Base-by-base conservation (phyloP, 2,329 filamentous ascomycete species). In the Fusarium domesticum region DNA sequence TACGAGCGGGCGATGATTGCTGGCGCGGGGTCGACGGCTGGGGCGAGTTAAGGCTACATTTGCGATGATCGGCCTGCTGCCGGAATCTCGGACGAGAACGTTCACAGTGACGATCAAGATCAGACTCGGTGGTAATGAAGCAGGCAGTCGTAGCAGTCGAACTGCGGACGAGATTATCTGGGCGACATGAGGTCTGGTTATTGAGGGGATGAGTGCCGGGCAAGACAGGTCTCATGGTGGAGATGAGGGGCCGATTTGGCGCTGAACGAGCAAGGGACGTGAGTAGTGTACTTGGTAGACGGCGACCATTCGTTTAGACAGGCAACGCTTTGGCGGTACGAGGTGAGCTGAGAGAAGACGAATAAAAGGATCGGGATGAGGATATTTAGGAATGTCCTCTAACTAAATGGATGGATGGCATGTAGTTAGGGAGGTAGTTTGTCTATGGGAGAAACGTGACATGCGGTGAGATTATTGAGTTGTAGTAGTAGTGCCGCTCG, bases 41-140 rank as follows among this genome's bases (percentile, higher is more conserved):
- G 43, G 39, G 47, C 30, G 47, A 47, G 36, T 32, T 47, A 35
- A 44, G 48, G 34, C 48, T 47, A 43, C 46, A 52, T 49, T 62
- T 62, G 34, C 50, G 53, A 34, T 39, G 33, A 32, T 58, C 52
- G 34, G 44, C 42, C 35, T 50, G 59, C 33, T 50, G 56, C 28
- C 50, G 54, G 33, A 50, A 42, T 42, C 44, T 54, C 17, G 56
- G 45, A 40, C 53, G 58, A 28, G 57, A 59, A 32, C 52, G 48
- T 39, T 57, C 53, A 42, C 49, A 54, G 28, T 46, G 43, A 28
- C 47, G 43, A 34, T 65, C 59, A 14, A 70, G 57, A 18, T 61
- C 54, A 20, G 59, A 57, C 38, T 70, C 67, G 11, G 60, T 66
- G 11, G 66, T 59, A 42, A 70, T 60, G 51, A 67, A 65, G 50